Base-by-base conservation (phyloP, 306 rosid species). In the Crataegus laevigata region DNA sequence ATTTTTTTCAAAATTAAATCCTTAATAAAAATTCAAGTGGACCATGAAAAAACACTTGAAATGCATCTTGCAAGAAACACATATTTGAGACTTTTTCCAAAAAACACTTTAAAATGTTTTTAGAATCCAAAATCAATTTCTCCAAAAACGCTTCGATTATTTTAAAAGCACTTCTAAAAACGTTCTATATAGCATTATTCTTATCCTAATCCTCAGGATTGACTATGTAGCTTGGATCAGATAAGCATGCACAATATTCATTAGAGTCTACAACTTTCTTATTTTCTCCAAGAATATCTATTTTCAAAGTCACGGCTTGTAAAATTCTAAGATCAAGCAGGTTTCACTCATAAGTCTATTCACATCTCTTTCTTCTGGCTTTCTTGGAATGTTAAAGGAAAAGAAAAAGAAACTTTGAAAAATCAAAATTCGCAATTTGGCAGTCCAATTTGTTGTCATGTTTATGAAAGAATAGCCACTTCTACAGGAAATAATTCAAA, bases 281-380 rank as follows among this genome's bases (percentile, higher is more conserved):
- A 62, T 62, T 8, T 17, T 63, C 42, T 63, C 68, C 42, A 17
- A 8, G 8, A 25, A 59, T 59, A 59, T 59, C 64, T 4, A 25
- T 9, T 13, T 77, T 78, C 80, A 66, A 50, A 75, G 2, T 71
- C 81, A n/a, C 29, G 38, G 15, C 38, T 19, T 66, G 61, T 32
- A 29, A 42, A 34, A 60, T 59, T 67, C 65, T 7, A 26, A 54
- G 70, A 21, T 67, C 71, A 32, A 30, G 59, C 38, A 22, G 54
- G 26, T 80, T 79, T 74, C 32, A 59, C 32, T 62, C 69, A 34
- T 9, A 69, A 64, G 54, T 62, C 24, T 43, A 51, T 51, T 34
- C 68, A 77, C 40, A 30, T 29, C 15, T n/a, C 43, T 52, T 50
- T 51, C 63, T 34, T 68, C 22, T 7, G 24, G 3, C 57, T 29